A percentile compares a stretch with the other conserved stretches of the same genome.
Conservation (phyloP, 495 filamentous ascomycete species). For the Cairneyella variabilis region DNA sequence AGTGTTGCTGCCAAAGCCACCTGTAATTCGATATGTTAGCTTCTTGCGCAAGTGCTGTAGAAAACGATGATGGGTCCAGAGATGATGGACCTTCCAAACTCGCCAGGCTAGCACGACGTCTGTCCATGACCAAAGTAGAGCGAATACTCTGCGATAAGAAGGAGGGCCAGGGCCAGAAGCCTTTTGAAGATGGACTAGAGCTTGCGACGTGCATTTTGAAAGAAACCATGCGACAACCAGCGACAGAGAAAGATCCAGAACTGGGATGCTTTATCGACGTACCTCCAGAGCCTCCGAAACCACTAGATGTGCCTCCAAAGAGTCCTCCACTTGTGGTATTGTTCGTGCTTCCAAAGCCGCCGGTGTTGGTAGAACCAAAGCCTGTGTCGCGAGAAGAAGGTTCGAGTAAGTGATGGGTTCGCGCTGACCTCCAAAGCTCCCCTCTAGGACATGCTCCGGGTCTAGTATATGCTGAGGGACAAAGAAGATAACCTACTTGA, state of each 20-base stretch:
- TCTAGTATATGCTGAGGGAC: conserved; percentile 15
- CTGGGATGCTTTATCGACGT: conserved; percentile 25
- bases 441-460: conserved; percentile 16
- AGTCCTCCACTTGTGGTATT: conserved; percentile 47
- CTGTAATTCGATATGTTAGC: conserved; percentile 21
- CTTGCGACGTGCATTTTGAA: conserved; percentile 4
- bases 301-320: conserved; percentile 18
- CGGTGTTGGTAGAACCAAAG: conserved; percentile 45
- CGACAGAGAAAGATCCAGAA: conserved; percentile 8
- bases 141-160: not conserved
- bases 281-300: conserved; percentile 29
- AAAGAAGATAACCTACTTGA: conserved; percentile 43
- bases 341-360: conserved; percentile 41
- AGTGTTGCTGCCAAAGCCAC: conserved; percentile 19
- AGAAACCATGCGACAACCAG: conserved; percentile 8
- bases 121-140: not conserved
- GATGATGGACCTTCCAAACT: too few species aligned
- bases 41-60: not conserved
- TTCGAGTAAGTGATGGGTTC: conserved; percentile 30
- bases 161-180: not conserved
- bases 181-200: not conserved
- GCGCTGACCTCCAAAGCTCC: conserved; percentile 15
- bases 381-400: conserved; percentile 33
- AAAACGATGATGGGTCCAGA: not conserved
- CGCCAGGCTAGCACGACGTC: too few species aligned